Percentiles rank a stretch among this genome's conserved stretches.
Conservation (phyloP, 1,284 basidiomycete genomes). For the Rhodotorula sp. region DNA sequence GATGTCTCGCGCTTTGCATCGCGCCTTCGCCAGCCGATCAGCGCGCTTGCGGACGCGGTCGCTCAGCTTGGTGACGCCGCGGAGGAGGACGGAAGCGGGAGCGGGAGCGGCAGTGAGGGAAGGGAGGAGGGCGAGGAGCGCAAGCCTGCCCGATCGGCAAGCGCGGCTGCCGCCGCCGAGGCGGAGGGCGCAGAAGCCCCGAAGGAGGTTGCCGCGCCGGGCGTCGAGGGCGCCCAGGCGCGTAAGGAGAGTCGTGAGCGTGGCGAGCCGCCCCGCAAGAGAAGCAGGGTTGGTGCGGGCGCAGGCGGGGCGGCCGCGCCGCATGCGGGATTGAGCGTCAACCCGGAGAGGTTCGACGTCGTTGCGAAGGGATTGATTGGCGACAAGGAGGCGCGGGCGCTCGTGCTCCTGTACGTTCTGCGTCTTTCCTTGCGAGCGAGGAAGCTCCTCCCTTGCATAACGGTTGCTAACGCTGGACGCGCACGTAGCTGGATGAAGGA, state of each 20-base stretch:
- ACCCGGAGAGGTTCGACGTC: conserved; percentile 12
- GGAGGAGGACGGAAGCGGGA: background rate
- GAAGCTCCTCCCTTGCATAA: too few species aligned
- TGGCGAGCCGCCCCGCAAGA: conserved; percentile 1
- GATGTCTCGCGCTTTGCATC: conserved; percentile 26
- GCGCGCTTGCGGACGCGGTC: conserved; percentile 21
- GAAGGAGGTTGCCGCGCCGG: background rate
- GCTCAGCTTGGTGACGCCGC: conserved; percentile 16
- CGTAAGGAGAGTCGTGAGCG: background rate
- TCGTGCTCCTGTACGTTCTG: conserved; percentile 16
- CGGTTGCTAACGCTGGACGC: too few species aligned
- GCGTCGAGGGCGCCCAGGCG: background rate
- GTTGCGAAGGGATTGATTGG: conserved; percentile 32
- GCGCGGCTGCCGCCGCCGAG: background rate
- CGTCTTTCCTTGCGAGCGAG: background rate
- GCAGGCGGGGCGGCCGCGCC: background rate
- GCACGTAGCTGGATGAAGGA: conserved; percentile 14
- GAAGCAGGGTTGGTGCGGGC: background rate
- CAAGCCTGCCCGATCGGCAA: background rate
- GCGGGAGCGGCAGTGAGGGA: background rate
- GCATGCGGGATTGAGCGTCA: background rate
- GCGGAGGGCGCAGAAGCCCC: background rate
- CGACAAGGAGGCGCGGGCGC: conserved; percentile 40
- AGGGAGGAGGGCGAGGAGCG: background rate
- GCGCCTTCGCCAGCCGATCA: conserved; percentile 14